phyloP scores from a whole-genome alignment of 352 stramenopile genomes.

The Peronospora tabacina region DNA sequence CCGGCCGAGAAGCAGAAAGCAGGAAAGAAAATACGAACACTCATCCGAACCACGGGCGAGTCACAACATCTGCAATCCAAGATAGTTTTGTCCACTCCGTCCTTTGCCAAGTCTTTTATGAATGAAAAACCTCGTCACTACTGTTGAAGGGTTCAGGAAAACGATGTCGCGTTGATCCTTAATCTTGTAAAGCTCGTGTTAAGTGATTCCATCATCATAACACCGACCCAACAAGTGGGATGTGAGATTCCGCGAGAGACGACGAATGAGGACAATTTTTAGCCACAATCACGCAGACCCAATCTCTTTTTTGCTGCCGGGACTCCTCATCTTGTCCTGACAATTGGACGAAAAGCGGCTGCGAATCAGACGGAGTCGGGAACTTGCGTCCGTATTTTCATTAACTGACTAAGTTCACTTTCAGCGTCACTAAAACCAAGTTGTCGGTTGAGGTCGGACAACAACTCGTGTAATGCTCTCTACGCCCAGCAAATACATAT shows the following conservation, averaged over 20 bases:
- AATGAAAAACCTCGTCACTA: neutral
- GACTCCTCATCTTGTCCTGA: too few relatives aligned
- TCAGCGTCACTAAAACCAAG: too few relatives aligned
- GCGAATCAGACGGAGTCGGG: too few relatives aligned
- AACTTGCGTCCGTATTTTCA: too few relatives aligned
- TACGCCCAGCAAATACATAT: too few relatives aligned
- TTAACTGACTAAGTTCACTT: too few relatives aligned
- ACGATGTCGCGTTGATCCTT: neutral
- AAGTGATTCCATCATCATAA: conserved; percentile 3
- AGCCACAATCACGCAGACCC: too few relatives aligned
- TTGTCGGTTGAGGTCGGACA: too few relatives aligned
- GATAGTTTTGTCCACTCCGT: neutral
- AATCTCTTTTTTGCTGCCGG: too few relatives aligned
- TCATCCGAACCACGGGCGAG: conserved; percentile 23
- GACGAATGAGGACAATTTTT: neutral
- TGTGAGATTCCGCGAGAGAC: neutral
- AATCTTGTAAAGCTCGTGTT: neutral
- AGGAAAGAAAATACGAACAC: conserved; percentile 23
- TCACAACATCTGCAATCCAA: conserved; percentile 5
- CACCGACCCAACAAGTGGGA: neutral
- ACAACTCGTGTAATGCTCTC: too few relatives aligned
- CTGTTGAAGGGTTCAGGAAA: neutral
- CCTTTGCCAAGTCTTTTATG: neutral
- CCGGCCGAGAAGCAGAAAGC: conserved; percentile 22
- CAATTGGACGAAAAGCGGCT: too few relatives aligned